Evolutionary conservation across 768 basidiomycete genomes (phyloP), one percentile per base, ranked within the genome.

Genomic region (Daedalea quercina): DNA sequence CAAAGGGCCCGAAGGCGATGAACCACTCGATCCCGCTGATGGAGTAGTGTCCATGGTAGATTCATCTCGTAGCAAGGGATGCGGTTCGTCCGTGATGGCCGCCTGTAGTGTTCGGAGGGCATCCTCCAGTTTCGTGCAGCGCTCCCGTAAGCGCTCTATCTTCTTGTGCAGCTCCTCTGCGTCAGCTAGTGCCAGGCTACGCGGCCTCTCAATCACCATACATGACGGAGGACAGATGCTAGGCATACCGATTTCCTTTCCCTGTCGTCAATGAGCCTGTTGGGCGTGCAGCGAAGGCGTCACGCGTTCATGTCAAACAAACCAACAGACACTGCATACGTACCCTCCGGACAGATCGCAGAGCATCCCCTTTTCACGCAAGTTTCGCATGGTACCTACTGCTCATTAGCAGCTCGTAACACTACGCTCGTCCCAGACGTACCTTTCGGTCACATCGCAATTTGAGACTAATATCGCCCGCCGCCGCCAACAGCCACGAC

Each of bases 311-410:
- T 31, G 9, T 2, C 51, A 20, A 3, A 19, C 8, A 50, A 63
- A 42, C 13, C 8, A 34, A 31, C 28, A 11, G 28, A 31, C 28
- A 31, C 28, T 6, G 28, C 28, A 31, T 47, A 50, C 57, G 43
- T 57, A 84, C 87, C 87, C 52, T 84, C 80, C n/a, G 87, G 87
- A 67, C 87, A 90, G 52, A 90, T 84, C 17, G 80, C 72, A 22
- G 79, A 80, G 61, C 86, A 90, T 31, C 87, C 87, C 61, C 87
- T 74, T 53, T 84, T 83, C 22, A 79, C 78, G 62, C 88, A 90
- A 64, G 81, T 88, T 67, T 84, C 83, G 68, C 87, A 90, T 11
- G 87, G 87, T 31, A 88, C 75, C 85, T 89, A 59, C 6, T 44
- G 22, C 37, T 31, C 24, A 33, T 51, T 9, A 42, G 20, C 26